Conservation (phyloP, 345 rosid species). For the Eucalyptus paniculata region DNA sequence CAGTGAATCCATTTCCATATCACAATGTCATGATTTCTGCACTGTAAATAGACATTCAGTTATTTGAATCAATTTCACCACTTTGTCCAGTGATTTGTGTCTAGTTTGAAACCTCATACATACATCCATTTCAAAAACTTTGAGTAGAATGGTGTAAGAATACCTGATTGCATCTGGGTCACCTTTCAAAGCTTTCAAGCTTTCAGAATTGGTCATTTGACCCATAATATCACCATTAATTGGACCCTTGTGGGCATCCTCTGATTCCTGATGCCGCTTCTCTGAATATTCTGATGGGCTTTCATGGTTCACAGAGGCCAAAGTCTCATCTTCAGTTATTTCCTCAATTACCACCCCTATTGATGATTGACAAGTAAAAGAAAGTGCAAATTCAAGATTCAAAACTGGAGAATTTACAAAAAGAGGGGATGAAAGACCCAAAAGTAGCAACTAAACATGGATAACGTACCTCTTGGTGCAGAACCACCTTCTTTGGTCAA, state of each 20-base stretch:
- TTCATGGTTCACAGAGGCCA: constrained; percentile 17
- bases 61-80: background rate
- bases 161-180: constrained; percentile 84
- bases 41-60: background rate
- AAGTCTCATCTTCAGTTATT: constrained; percentile 35
- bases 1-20: background rate
- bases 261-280: constrained; percentile 11
- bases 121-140: background rate
- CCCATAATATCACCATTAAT: background rate
- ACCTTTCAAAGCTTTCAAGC: constrained; percentile 48
- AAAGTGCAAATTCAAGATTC: background rate
- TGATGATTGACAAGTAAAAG: background rate
- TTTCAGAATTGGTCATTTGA: constrained; percentile 26
- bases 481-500: constrained; percentile 35
- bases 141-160: background rate
- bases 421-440: background rate
- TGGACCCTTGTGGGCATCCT: background rate
- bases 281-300: constrained; percentile 7
- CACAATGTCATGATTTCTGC: background rate
- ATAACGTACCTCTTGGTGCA: constrained; percentile 31
- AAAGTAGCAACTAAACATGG: background rate
- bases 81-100: background rate
- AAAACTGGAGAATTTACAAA: background rate
- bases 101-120: background rate
- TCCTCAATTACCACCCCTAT: constrained; percentile 70